phyloP scores from a whole-genome alignment of 2,329 filamentous ascomycete species.

The Cryphonectria carpinicola region DNA sequence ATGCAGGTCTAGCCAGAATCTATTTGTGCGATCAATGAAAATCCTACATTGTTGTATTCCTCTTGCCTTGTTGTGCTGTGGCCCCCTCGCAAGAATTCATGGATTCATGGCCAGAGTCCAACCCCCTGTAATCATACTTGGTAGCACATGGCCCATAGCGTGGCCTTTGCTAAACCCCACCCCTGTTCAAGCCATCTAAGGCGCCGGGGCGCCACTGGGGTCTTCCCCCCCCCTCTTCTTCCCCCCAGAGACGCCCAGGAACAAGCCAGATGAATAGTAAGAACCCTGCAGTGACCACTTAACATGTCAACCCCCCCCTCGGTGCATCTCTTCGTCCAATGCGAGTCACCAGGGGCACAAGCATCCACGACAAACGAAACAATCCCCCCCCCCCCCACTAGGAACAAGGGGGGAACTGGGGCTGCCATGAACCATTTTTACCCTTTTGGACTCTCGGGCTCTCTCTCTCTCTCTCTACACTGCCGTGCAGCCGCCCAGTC shows the following conservation, averaged over 20 bases:
- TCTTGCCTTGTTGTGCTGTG: not conserved
- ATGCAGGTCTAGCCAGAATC: not conserved
- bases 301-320: not conserved
- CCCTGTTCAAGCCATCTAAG: not conserved
- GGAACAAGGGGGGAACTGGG: not conserved
- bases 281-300: slow-evolving; percentile 22
- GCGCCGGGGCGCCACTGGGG: no score
- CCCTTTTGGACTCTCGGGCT: not conserved
- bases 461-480: not conserved
- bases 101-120: not conserved
- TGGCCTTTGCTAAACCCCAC: no score
- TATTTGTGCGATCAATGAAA: not conserved
- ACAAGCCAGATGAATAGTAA: not conserved
- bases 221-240: no score
- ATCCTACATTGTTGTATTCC: not conserved
- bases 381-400: not conserved
- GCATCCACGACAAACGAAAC: slow-evolving; percentile 24
- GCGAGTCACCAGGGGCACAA: slow-evolving; percentile 21
- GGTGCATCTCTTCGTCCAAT: slow-evolving; percentile 10
- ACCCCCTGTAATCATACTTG: not conserved
- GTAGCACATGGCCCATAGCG: not conserved
- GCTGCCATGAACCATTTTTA: not conserved
- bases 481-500: not conserved
- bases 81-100: not conserved
- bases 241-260: not conserved